A percentile compares a stretch with the other conserved stretches of the same genome.
Conservation (phyloP, 2,329 filamentous ascomycete species). For the Trichoderma polysporum region DNA sequence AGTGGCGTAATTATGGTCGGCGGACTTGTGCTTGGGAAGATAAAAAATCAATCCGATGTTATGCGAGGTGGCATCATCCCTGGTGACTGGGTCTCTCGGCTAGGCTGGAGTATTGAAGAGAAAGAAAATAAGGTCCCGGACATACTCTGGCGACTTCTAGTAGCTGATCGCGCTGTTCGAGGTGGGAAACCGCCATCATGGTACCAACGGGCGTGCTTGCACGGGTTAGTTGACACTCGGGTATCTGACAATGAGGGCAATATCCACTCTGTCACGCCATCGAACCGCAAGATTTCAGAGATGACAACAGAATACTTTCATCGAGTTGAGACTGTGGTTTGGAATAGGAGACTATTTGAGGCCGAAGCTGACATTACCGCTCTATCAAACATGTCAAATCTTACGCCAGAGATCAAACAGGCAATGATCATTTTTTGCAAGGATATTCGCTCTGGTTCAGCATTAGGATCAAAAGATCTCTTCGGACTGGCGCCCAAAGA, state of each 20-base stretch:
- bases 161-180: neutral
- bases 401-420: neutral
- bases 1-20: neutral
- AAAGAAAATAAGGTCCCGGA: neutral
- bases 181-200: neutral
- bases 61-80: constrained; percentile 5
- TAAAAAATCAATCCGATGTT: neutral
- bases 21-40: neutral
- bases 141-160: neutral
- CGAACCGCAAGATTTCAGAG: neutral
- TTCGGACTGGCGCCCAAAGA: neutral
- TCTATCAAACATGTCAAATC: neutral
- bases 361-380: neutral
- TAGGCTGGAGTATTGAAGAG: neutral
- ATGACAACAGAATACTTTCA: constrained; percentile 1
- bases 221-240: neutral
- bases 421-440: neutral
- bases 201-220: neutral
- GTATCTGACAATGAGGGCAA: constrained; percentile 6
- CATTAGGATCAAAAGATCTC: neutral
- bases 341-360: neutral
- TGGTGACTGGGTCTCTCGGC: neutral
- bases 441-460: neutral
- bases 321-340: neutral
- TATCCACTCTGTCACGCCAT: neutral